Evolutionary conservation across 495 filamentous ascomycete genomes (phyloP).

Genomic region (Trichoderma reesei): DNA sequence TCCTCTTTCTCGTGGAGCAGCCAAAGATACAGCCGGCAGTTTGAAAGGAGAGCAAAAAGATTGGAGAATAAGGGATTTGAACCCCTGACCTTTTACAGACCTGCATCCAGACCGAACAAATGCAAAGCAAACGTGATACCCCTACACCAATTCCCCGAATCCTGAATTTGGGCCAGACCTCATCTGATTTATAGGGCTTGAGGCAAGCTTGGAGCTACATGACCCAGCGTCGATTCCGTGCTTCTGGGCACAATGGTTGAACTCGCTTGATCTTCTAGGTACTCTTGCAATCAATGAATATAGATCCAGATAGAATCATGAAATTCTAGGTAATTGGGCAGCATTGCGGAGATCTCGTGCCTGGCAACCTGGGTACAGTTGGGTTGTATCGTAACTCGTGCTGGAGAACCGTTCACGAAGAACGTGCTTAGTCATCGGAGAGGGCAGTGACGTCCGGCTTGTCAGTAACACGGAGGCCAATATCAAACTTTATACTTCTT

Average conservation of each 20-base stretch:
- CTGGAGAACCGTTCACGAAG: not conserved
- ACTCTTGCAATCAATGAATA: too few relatives aligned
- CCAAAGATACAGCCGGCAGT: not conserved
- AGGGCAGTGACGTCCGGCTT: not conserved
- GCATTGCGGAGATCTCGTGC: not conserved
- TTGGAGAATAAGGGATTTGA: slow-evolving; percentile 8
- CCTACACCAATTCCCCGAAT: slow-evolving; percentile 9
- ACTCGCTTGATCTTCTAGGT: too few relatives aligned
- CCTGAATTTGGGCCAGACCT: not conserved
- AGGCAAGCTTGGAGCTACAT: not conserved
- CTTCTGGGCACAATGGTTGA: too few relatives aligned
- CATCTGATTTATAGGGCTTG: not conserved
- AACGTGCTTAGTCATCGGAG: not conserved
- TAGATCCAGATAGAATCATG: too few relatives aligned
- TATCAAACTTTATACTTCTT: not conserved
- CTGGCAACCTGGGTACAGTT: not conserved
- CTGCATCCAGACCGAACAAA: slow-evolving; percentile 3
- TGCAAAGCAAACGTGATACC: slow-evolving; percentile 8
- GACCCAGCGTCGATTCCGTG: too few relatives aligned
- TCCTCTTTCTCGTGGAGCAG: not conserved
- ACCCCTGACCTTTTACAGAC: slow-evolving; percentile 7
- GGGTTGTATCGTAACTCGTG: not conserved
- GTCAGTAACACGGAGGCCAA: not conserved
- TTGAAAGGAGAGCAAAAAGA: not conserved
- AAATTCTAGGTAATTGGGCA: not conserved